Evolutionary conservation across 495 filamentous ascomycete genomes (phyloP).

Genomic region (Cenococcum geophilum): DNA sequence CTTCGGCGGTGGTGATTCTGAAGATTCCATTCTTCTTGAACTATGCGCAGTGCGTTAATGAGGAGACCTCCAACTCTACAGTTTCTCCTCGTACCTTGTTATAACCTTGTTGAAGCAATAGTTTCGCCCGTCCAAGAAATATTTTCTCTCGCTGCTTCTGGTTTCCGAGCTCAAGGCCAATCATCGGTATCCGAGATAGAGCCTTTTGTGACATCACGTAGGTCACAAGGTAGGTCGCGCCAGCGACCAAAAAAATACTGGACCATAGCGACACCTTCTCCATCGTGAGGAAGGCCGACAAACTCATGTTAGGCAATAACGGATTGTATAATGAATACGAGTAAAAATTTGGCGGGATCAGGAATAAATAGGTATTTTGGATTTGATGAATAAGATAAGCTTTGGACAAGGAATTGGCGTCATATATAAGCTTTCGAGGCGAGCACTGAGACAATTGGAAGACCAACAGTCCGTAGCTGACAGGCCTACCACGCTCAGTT

Average conservation of each 20-base stretch:
- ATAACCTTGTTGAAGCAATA: not conserved
- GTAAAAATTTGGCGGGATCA: not conserved
- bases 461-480: constrained; percentile 1
- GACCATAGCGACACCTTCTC: not conserved
- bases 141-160: constrained; percentile 4
- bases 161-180: not conserved
- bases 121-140: not conserved
- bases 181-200: not conserved
- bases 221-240: not conserved
- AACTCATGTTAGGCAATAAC: not conserved
- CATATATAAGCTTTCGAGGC: not conserved
- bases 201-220: not conserved
- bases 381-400: not conserved
- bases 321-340: not conserved
- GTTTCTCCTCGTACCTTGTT: not conserved
- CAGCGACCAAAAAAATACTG: not conserved
- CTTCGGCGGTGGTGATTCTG: constrained; percentile 4
- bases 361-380: not conserved
- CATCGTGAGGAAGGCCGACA: not conserved
- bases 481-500: not conserved
- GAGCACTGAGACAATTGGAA: not conserved
- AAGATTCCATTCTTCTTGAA: constrained; percentile 1
- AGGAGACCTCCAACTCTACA: not conserved
- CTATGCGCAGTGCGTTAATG: not conserved
- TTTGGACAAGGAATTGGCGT: not conserved